Conservation (phyloP, 441 rosid genomes). For the California macrophylla region DNA sequence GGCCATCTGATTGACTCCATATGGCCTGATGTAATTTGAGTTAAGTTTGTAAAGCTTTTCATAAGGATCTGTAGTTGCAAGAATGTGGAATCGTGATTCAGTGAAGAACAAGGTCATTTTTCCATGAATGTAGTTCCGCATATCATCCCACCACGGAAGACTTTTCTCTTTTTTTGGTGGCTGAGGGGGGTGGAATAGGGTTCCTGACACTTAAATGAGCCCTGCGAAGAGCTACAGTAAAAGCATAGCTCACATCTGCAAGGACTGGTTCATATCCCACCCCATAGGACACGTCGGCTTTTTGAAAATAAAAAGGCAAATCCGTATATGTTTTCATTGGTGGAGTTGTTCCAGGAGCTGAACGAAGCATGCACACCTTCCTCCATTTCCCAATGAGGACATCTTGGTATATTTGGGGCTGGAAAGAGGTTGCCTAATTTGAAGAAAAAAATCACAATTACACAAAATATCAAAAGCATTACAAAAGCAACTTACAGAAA, state of each 20-base stretch:
- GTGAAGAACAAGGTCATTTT: slow-evolving; percentile 52
- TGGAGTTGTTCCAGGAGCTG: slow-evolving; percentile 95
- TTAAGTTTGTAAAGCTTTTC: slow-evolving; percentile 90
- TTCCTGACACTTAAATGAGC: slow-evolving; percentile 79
- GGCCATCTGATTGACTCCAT: slow-evolving; percentile 96
- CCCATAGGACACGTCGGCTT: slow-evolving; percentile 76
- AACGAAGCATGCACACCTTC: slow-evolving; percentile 86
- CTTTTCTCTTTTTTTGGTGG: slow-evolving; percentile 77
- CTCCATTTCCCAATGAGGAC: slow-evolving; percentile 96
- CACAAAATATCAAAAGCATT: slow-evolving; percentile 17
- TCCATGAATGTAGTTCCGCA: slow-evolving; percentile 94
- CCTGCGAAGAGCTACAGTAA: slow-evolving; percentile 96
- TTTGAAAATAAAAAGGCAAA: slow-evolving; percentile 68
- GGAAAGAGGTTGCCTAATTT: slow-evolving; percentile 86
- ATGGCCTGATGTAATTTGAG: slow-evolving; percentile 49
- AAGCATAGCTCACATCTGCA: slow-evolving; percentile 93
- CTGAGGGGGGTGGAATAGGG: slow-evolving; percentile 40
- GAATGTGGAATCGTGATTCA: slow-evolving; percentile 66
- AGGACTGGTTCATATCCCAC: slow-evolving; percentile 95
- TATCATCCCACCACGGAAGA: slow-evolving; percentile 99
- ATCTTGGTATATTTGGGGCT: slow-evolving; percentile 88
- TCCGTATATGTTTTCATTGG: slow-evolving; percentile 88
- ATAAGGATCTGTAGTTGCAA: slow-evolving; percentile 92
- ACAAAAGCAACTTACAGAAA: not conserved
- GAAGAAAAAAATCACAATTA: slow-evolving; percentile 14